Percentiles rank a stretch among this genome's conserved stretches.
These are phyloP conservation scores for Penicillium hordei DNA, from an alignment of 2,329 filamentous ascomycete species.

Conservation along the genomic window DNA sequence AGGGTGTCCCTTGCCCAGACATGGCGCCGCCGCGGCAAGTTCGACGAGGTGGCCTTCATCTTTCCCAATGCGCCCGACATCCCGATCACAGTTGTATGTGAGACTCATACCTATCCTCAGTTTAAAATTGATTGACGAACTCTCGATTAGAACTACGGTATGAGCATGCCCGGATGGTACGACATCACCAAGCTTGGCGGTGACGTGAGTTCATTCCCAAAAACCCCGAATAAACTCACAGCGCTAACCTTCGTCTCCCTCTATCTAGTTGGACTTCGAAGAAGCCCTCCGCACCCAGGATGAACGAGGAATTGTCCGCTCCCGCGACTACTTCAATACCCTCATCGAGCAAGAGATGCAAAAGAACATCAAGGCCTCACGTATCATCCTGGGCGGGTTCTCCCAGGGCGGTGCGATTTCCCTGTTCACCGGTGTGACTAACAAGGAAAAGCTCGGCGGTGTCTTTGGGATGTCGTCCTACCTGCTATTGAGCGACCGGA, in stretches of 20 bases:
- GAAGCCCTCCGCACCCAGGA: constrained; percentile 46
- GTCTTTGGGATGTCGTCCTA: constrained; percentile 85
- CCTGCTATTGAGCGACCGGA: constrained; percentile 67
- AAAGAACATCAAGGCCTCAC: constrained; percentile 74
- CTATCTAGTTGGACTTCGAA: constrained; percentile 41
- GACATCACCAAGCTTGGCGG: constrained; percentile 49
- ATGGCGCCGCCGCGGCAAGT: constrained; percentile 75
- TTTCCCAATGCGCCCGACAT: constrained; percentile 87
- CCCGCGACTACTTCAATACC: constrained; percentile 71
- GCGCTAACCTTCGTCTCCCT: not conserved
- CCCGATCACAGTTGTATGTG: constrained; percentile 74
- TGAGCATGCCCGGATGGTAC: constrained; percentile 72
- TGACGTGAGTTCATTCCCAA: constrained; percentile 33
- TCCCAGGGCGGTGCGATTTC: constrained; percentile 83
- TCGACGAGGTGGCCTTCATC: constrained; percentile 89
- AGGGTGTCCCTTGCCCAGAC: constrained; percentile 79
- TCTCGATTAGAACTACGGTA: constrained; percentile 64
- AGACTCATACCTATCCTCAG: not conserved
- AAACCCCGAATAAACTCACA: not conserved
- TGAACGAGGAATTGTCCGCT: constrained; percentile 70
- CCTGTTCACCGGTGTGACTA: constrained; percentile 75
- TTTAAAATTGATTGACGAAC: not conserved
- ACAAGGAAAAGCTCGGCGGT: constrained; percentile 73
- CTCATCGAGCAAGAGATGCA: constrained; percentile 80
- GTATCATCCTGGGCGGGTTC: constrained; percentile 72